Base-by-base conservation (phyloP, 1,284 basidiomycete genomes). In the Cutaneotrichosporon cavernicola region DNA sequence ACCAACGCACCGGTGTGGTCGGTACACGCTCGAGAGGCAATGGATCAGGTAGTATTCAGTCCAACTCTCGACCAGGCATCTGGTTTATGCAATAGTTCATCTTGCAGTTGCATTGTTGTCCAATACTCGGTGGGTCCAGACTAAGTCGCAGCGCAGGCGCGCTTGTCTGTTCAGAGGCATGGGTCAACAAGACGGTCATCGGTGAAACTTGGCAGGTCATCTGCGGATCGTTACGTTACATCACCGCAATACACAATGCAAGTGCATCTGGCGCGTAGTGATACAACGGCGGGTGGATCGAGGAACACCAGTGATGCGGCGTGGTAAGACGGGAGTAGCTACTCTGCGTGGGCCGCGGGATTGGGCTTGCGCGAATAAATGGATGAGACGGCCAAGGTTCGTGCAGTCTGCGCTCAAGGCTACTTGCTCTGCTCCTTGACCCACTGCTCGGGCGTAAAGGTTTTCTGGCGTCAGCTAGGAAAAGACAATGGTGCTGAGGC, bases 361-460 rank as follows among this genome's bases (percentile, higher is more conserved):
- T 11, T 10, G 9, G 38, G 10, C 38, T 13, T 40, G 9, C 36
- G 38, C 5, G 38, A 14, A 11, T 40, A 14, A 40, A 11, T 2
- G 38, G 13, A 16, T 11, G 38, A 11, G 38, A 14, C 38, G 10
- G n/a, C 31, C 55, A 66, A 26, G 26, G 26, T 26, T 26, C 26
- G 3, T 2, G 26, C 26, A 26, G 26, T 26, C 26, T 26, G 26
- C 26, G 3, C 26, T 26, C 34, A 36, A 8, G 34, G 34, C 34
- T 36, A 36, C 46, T 64, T 56, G 50, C 16, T 56, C 61, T 66
- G 63, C 68, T 79, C 76, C 62, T 72, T 75, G 8, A 65, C 73
- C 76, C 76, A 80, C 65, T 80, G 78, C 64, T 77, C 76, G n/a
- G 76, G 78, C 4, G 76, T 78, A 34, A 75, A 61, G 2, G 78